Conservation (phyloP, 1,139 yeast genomes). For the Geotrichum fermentans region DNA sequence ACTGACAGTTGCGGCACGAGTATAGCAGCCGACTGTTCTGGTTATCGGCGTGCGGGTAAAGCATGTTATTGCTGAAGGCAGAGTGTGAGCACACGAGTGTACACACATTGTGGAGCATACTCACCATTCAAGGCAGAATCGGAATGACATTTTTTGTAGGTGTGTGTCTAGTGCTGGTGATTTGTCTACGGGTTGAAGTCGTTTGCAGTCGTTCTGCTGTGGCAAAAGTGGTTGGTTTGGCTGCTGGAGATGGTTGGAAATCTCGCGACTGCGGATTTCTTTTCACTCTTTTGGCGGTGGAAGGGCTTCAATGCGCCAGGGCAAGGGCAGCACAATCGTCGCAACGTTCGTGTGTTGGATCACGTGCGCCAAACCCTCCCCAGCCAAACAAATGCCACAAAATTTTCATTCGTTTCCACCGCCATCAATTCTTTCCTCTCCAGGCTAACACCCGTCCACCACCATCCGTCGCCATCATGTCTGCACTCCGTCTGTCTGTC, state of each 20-base stretch:
- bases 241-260: constrained; percentile 9
- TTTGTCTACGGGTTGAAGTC: no score
- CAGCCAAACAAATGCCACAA: background rate
- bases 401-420: constrained; percentile 1
- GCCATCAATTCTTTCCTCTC: background rate
- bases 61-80: constrained; percentile 72
- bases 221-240: no score
- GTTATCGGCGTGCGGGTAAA: constrained; percentile 96
- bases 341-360: no score
- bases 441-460: background rate
- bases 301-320: no score
- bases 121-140: constrained; percentile 84
- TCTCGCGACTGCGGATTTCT: no score
- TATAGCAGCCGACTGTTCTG: constrained; percentile 62
- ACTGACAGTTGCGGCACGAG: constrained; percentile 93
- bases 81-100: no score
- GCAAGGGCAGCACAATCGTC: background rate
- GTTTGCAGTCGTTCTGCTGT: no score
- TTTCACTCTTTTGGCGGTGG: no score
- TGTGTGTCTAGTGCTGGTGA: no score
- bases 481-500: constrained; percentile 33
- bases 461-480: constrained; percentile 20
- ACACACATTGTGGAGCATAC: constrained; percentile 25
- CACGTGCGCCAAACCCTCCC: background rate
- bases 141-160: constrained; percentile 92